Conservation (phyloP, 495 filamentous ascomycete species). For the Aspergillus coremiiformis region DNA sequence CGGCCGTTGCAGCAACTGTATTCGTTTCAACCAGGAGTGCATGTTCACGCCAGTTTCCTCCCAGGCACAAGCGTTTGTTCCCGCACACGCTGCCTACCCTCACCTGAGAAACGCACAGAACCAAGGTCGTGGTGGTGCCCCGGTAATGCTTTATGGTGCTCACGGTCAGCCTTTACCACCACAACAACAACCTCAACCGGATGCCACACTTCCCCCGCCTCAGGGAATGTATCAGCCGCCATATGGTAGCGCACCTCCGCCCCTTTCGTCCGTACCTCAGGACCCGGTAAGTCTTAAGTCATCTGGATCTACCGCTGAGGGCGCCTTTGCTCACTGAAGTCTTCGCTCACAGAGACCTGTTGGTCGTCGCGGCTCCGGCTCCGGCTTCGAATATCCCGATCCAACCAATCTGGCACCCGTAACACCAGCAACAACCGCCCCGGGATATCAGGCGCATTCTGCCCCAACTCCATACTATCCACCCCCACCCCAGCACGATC, state of each 20-base stretch:
- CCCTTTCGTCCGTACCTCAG: conserved; percentile 33
- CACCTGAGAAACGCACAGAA: conserved; percentile 46
- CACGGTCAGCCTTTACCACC: conserved; percentile 66
- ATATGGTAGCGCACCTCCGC: conserved; percentile 35
- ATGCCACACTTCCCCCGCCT: conserved; percentile 44
- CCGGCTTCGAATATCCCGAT: conserved; percentile 48
- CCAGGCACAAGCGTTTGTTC: conserved; percentile 77
- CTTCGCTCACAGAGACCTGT: conserved; percentile 29
- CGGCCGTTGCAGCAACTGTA: conserved; percentile 72
- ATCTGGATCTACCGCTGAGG: conserved; percentile 5
- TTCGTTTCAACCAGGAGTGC: conserved; percentile 76
- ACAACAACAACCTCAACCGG: conserved; percentile 42
- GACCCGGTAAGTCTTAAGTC: conserved; percentile 41
- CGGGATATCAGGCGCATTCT: conserved; percentile 43
- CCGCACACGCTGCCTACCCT: conserved; percentile 65
- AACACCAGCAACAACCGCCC: conserved; percentile 41
- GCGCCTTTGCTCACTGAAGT: neutral
- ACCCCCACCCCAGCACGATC: conserved; percentile 36
- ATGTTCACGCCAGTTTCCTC: conserved; percentile 81
- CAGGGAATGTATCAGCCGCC: conserved; percentile 39
- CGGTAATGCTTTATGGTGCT: conserved; percentile 57
- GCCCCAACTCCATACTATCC: conserved; percentile 42
- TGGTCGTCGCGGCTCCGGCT: conserved; percentile 41
- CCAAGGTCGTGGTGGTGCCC: conserved; percentile 35
- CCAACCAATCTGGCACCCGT: conserved; percentile 48